Percentiles rank a stretch among this genome's conserved stretches.
Evolutionary conservation across 495 filamentous ascomycete species (phyloP).

Genomic region (Neurospora sp.): DNA sequence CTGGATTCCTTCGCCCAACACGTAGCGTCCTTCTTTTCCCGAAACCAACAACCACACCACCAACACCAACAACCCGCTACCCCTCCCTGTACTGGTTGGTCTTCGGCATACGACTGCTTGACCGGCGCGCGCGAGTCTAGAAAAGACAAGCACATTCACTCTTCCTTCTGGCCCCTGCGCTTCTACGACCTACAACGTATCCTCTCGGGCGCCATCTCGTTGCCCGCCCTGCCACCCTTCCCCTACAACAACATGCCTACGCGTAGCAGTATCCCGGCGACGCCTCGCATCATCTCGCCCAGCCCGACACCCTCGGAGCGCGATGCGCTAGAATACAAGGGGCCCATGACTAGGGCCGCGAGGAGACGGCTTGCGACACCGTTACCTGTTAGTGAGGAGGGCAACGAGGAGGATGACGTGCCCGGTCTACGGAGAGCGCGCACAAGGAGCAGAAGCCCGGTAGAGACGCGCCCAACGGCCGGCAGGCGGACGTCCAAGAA

Average conservation of each 20-base stretch:
- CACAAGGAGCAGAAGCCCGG: constrained; percentile 42
- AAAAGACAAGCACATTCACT: constrained; percentile 38
- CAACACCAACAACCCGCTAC: not conserved
- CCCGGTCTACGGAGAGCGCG: constrained; percentile 35
- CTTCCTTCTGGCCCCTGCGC: constrained; percentile 34
- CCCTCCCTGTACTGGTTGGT: not conserved
- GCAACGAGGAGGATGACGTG: constrained; percentile 17
- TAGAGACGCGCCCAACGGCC: constrained; percentile 36
- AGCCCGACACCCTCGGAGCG: constrained; percentile 54
- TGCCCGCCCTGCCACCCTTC: constrained; percentile 37
- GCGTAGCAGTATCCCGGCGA: constrained; percentile 38
- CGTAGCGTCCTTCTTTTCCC: constrained; percentile 12
- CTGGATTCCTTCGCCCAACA: constrained; percentile 36
- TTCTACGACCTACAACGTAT: constrained; percentile 36
- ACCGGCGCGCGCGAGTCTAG: constrained; percentile 30
- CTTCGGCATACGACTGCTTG: not conserved
- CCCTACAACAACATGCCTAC: constrained; percentile 25
- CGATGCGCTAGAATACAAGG: constrained; percentile 42
- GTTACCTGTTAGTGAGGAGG: constrained; percentile 26
- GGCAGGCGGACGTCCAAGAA: constrained; percentile 34
- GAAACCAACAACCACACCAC: constrained; percentile 4
- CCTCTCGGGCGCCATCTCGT: constrained; percentile 40
- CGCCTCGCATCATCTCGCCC: constrained; percentile 62
- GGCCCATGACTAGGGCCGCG: constrained; percentile 53
- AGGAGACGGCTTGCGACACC: constrained; percentile 38